Evolutionary conservation across 352 stramenopile genomes (phyloP).

Genomic region (Globisporangium nodosum): DNA sequence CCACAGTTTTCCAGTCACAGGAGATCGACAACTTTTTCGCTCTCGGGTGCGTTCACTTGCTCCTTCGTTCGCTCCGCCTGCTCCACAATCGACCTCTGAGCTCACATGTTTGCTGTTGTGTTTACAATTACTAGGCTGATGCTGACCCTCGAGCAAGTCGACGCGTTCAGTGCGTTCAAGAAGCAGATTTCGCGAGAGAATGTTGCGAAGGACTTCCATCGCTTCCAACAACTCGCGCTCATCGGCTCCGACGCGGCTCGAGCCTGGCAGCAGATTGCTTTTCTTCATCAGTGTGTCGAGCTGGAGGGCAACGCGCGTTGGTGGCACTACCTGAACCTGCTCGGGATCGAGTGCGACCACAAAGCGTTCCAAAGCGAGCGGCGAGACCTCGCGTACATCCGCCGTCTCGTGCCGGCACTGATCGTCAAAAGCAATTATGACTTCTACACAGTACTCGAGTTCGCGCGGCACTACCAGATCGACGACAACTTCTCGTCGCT

Average conservation of each 20-base stretch:
- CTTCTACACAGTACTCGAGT: conserved; percentile 77
- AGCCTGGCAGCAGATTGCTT: conserved; percentile 76
- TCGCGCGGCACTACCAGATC: conserved; percentile 81
- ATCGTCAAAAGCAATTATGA: conserved; percentile 69
- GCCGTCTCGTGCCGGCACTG: conserved; percentile 49
- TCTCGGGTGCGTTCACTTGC: conserved; percentile 29
- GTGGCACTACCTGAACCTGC: conserved; percentile 77
- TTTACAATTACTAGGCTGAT: conserved; percentile 34
- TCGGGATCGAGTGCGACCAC: conserved; percentile 73
- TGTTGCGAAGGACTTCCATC: conserved; percentile 73
- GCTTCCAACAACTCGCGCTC: conserved; percentile 70
- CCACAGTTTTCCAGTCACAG: conserved; percentile 63
- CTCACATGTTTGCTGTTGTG: neutral
- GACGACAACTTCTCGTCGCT: conserved; percentile 69
- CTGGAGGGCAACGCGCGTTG: conserved; percentile 76
- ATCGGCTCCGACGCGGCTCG: conserved; percentile 68
- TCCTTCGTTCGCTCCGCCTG: too few relatives aligned
- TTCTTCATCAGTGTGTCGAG: conserved; percentile 76
- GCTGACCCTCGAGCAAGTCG: conserved; percentile 69
- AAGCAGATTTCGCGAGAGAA: conserved; percentile 78
- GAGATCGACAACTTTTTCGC: conserved; percentile 68
- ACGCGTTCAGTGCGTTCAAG: conserved; percentile 65
- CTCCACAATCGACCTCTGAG: neutral
- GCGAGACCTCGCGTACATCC: conserved; percentile 66
- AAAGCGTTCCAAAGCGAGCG: conserved; percentile 71